Evolutionary conservation across 169 alveolate genomes (phyloP).

Genomic region (Plasmodium coatneyi): DNA sequence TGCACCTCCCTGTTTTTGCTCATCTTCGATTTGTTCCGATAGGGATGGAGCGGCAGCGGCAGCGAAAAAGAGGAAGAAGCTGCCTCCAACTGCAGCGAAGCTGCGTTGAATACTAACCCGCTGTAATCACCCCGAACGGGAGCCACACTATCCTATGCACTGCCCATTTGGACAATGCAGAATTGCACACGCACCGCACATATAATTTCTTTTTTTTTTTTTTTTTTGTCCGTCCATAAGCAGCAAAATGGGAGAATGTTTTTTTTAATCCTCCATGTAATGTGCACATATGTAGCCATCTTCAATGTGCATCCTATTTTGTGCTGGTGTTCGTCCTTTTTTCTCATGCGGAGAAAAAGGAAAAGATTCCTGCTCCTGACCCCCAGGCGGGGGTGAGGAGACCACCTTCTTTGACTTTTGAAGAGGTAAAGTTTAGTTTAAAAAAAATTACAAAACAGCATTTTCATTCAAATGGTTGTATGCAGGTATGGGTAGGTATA

Average conservation of each 20-base stretch:
- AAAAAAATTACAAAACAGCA: constrained; percentile 4
- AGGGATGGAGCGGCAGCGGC: neutral
- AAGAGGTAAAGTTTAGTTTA: neutral
- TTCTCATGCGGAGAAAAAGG: neutral
- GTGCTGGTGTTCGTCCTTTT: neutral
- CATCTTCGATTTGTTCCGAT: constrained; percentile 44
- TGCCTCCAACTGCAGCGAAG: neutral
- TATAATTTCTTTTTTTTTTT: too few species aligned
- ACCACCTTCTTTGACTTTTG: neutral
- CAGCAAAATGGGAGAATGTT: neutral
- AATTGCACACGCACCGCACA: neutral
- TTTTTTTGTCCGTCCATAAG: neutral
- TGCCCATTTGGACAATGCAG: neutral
- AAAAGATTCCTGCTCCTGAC: neutral
- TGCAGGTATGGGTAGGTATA: neutral
- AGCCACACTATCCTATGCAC: neutral
- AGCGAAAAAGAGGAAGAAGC: neutral
- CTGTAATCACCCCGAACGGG: neutral
- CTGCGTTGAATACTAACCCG: neutral
- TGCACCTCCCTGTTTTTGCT: constrained; percentile 55
- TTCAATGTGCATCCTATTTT: neutral
- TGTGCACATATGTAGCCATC: neutral
- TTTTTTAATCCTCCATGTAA: neutral
- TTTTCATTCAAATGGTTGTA: neutral
- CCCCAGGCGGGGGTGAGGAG: neutral